Evolutionary conservation across 495 filamentous ascomycete species (phyloP), one percentile per base, ranked within the genome.

Genomic region (Pseudomonodictys pantanalensis): DNA sequence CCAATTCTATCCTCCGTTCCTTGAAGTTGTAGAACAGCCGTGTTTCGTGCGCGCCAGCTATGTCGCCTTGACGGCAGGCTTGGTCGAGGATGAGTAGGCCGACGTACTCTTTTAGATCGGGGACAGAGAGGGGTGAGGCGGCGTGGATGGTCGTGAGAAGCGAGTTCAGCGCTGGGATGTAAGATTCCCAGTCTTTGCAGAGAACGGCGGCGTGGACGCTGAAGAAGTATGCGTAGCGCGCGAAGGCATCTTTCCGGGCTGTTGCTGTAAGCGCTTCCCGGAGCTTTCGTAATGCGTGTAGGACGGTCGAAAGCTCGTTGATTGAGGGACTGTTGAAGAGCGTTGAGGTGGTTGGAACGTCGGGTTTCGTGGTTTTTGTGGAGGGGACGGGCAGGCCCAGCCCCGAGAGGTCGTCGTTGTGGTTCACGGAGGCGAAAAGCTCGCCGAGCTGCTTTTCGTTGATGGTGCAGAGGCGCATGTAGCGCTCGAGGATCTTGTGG

Each of bases 71-170:
- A 12, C 91, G 83, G 70, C 92, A 96, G 9, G 91, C 91, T 38
- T 90, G 81, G 72, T 98, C 93, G 15, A 97, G 82, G 41, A 97
- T 84, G 15, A 87, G 79, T 68, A 95, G 97, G 29, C 83, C 81
- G 20, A 84, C 78, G 59, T 92, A 82, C 58, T 97, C 93, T 45
- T 85, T 83, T 17, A 88, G 70, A 63, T 95, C 90, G 12, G 82
- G 72, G 10, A 76, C 73, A 0, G 85, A 80, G 18, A 97, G 80
- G 26, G 82, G 83, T 46, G 82, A 76, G 0, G 74, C 65, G 3
- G 79, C 74, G 70, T 95, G 89, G 51, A 97, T 82, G 2, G 75
- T 74, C 33, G 82, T 79, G 5, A 98, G 78, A 1, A 96, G 82
- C 66, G 93, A 81, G 18, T 87, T 80, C 26, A 97, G 77, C 23